Base-by-base conservation (phyloP, 768 basidiomycete species). In the Trametes meyenii region DNA sequence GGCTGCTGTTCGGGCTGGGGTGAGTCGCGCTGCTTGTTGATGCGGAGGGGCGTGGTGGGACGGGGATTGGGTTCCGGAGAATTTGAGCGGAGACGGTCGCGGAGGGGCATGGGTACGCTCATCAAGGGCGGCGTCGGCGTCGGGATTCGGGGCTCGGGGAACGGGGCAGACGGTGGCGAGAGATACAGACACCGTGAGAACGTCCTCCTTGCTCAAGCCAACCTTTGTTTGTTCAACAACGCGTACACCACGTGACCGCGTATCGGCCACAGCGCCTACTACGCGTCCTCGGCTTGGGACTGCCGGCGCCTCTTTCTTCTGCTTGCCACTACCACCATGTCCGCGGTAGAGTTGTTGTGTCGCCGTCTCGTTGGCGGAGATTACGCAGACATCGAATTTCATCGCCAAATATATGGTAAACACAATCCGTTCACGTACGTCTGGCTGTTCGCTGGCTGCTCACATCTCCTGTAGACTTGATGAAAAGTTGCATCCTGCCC, bases 21-120 rank as follows among this genome's bases (percentile, higher is more conserved):
- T 12, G 72, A 70, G 57, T 88, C 87, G 61, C 89, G 83, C 46
- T 57, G 56, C 71, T 92, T 92, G 16, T 87, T 75, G 64, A 92
- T 90, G 62, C 88, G 83, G 45, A 92, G 83, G 21, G 90, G 90
- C 0, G 88, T 75, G 14, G 76, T 72, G 21, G 81, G 75, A 3
- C 83, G 75, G 24, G 83, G 75, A 14, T 52, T 29, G 13, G 65
- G 62, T 17, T 68, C 64, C 0, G 67, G 67, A 17, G 66, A 63
- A 46, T 59, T 64, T 23, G 67, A 68, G 50, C 64, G 67, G 14
- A 58, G 45, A 11, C 64, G 60, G 39, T 68, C 67, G 26, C 65
- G 59, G 24, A 68, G 64, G 7, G 67, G 67, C 5, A 51, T 43
- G 19, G 59, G 49, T 16, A 64, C 26, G 60, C 62, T 66, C 67